Conservation (phyloP, 805 yeast genomes). For the Zygosaccharomyces kombuchaensis region DNA sequence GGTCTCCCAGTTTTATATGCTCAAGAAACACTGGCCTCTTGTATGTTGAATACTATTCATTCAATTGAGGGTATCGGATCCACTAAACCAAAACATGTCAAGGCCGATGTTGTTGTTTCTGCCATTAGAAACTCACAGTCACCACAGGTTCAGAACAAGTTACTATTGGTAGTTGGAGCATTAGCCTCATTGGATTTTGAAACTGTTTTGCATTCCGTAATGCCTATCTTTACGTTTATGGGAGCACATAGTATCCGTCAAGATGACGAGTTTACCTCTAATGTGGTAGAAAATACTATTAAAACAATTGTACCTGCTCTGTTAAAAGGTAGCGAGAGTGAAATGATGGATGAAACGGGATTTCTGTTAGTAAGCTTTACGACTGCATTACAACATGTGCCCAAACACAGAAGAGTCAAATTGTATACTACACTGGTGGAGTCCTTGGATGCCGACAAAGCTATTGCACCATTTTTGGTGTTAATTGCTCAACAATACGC, state of each 20-base stretch:
- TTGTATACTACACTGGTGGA: conserved; percentile 72
- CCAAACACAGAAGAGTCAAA: conserved; percentile 90
- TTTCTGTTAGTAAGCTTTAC: conserved; percentile 82
- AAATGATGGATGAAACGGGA: conserved; percentile 63
- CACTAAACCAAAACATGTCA: conserved; percentile 59
- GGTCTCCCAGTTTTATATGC: conserved; percentile 86
- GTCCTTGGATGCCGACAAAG: conserved; percentile 63
- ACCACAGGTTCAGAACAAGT: conserved; percentile 91
- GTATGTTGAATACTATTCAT: conserved; percentile 69
- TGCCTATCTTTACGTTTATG: conserved; percentile 99
- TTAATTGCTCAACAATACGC: conserved; percentile 78
- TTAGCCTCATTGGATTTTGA: conserved; percentile 89
- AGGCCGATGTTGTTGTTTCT: conserved; percentile 88
- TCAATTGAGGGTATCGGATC: conserved; percentile 42
- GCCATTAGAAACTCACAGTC: conserved; percentile 85
- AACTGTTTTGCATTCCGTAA: conserved; percentile 86
- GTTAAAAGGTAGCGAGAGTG: conserved; percentile 41
- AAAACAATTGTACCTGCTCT: conserved; percentile 88
- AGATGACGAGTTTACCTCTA: conserved; percentile 91
- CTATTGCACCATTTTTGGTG: conserved; percentile 69
- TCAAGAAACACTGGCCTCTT: conserved; percentile 84
- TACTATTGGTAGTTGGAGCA: conserved; percentile 78
- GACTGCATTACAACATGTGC: conserved; percentile 93
- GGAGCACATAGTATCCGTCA: conserved; percentile 96
- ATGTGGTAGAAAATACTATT: conserved; percentile 89